Evolutionary conservation across 2,329 filamentous ascomycete species (phyloP).

Genomic region (Calonectria honghensis): DNA sequence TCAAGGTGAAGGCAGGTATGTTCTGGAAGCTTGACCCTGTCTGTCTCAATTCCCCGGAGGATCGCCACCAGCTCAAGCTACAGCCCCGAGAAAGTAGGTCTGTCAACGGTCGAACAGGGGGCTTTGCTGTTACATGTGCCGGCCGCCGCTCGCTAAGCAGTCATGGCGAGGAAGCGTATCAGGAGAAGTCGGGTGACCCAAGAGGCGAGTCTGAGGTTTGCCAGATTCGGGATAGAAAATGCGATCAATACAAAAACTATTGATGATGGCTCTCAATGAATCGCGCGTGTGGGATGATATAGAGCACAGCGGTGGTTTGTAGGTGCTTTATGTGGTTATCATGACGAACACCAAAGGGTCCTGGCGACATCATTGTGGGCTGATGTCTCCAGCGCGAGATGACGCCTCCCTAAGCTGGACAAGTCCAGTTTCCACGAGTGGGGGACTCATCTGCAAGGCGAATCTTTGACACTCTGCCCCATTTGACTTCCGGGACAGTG

Average conservation of each 20-base stretch:
- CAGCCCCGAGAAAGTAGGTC: constrained; percentile 27
- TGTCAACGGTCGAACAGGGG: constrained; percentile 30
- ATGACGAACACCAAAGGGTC: constrained; percentile 36
- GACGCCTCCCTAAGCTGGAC: constrained; percentile 51
- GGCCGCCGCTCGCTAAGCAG: constrained; percentile 7
- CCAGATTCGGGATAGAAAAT: neutral
- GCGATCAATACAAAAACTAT: constrained; percentile 9
- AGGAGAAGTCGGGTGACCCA: constrained; percentile 2
- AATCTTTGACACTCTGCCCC: constrained; percentile 39
- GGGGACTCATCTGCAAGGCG: constrained; percentile 49
- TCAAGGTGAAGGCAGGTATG: neutral
- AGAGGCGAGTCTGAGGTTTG: constrained; percentile 8
- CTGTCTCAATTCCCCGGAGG: neutral
- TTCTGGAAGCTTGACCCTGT: constrained; percentile 28
- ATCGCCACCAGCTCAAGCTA: constrained; percentile 12
- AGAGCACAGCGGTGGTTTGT: neutral
- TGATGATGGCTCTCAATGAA: neutral
- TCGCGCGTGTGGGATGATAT: constrained; percentile 11
- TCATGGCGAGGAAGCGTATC: constrained; percentile 14
- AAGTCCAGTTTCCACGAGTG: constrained; percentile 43
- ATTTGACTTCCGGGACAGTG: constrained; percentile 21
- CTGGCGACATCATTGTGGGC: constrained; percentile 55
- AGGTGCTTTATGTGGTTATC: constrained; percentile 12
- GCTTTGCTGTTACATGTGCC: constrained; percentile 21
- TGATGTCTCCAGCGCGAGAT: constrained; percentile 54